Conservation (phyloP, 2,329 filamentous ascomycete genomes). For the Aureobasidium lini region DNA sequence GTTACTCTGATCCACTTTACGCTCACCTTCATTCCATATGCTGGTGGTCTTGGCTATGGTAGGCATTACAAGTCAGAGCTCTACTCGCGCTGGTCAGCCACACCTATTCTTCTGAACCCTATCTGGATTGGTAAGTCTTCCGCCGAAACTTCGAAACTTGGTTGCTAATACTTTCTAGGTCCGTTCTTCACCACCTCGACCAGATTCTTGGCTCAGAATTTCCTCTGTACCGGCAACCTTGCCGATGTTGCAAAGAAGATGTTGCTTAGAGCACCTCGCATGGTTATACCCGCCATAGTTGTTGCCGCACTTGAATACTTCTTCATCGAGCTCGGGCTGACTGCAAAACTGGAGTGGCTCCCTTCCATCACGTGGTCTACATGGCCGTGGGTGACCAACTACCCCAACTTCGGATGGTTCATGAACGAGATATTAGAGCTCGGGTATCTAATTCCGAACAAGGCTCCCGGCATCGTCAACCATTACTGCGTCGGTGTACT, state of each 20-base stretch:
- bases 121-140: constrained; percentile 37
- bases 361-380: constrained; percentile 41
- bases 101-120: constrained; percentile 38
- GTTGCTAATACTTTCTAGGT: too few relatives aligned
- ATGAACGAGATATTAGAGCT: constrained; percentile 40
- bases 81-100: constrained; percentile 35
- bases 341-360: constrained; percentile 37
- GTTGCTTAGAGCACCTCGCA: constrained; percentile 37
- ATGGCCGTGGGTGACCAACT: constrained; percentile 39
- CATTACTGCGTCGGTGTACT: constrained; percentile 45
- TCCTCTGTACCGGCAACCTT: constrained; percentile 37
- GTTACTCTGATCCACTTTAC: constrained; percentile 41
- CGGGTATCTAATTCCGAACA: constrained; percentile 40
- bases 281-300: constrained; percentile 38
- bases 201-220: constrained; percentile 38
- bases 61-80: constrained; percentile 34
- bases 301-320: constrained; percentile 42
- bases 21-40: constrained; percentile 37
- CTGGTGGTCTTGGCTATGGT: constrained; percentile 29
- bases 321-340: constrained; percentile 39
- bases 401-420: constrained; percentile 36
- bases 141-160: too few relatives aligned
- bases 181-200: constrained; percentile 44
- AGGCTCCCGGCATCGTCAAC: constrained; percentile 39
- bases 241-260: constrained; percentile 38